Evolutionary conservation across 2,329 filamentous ascomycete genomes (phyloP), one percentile per base, ranked within the genome.

Genomic region (Aspergillus sp.): DNA sequence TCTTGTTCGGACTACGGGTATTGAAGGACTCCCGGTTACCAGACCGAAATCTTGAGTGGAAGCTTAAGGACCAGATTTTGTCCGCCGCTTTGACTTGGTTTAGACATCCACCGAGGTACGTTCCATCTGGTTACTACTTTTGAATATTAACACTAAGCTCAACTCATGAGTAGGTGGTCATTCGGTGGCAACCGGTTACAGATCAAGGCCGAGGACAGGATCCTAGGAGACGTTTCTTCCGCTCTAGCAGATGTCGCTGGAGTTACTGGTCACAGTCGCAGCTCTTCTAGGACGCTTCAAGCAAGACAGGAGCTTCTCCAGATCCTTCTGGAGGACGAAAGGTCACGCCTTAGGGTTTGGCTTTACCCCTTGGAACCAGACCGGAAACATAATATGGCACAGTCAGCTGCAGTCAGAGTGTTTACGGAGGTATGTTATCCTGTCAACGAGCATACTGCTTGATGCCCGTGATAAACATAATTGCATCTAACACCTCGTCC

Each of bases 181-280:
- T 98, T 95, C 76, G 95, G 95, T 59, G 95, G 94, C 69, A 99
- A 97, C 72, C 86, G 91, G 52, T 80, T 99, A 15, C 95, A 99
- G 73, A 82, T 98, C 54, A 98, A 96, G 80, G 94, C 96, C 0
- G 95, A 99, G 77, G 86, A 92, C 36, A 89, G 90, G 66, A 81
- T 96, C 17, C 84, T 98, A 41, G 83, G 84, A 6, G 92, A 97
- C 72, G 88, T 97, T 38, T 81, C 88, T 52, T 74, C 78, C 10
- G 85, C 88, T 13, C 78, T 99, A 62, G 86, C 87, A 63, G 82
- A 80, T 2, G 84, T 92, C 10, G 81, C 85, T 1, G 81, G 81
- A 61, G 85, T 91, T 38, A 88, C 86, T 3, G 73, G 73, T 58
- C 69, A 74, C 13, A 68, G 70, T 8, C 73, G 80, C 1, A 82